phyloP scores from a whole-genome alignment of 495 filamentous ascomycete genomes.

The Penicillium steckii region DNA sequence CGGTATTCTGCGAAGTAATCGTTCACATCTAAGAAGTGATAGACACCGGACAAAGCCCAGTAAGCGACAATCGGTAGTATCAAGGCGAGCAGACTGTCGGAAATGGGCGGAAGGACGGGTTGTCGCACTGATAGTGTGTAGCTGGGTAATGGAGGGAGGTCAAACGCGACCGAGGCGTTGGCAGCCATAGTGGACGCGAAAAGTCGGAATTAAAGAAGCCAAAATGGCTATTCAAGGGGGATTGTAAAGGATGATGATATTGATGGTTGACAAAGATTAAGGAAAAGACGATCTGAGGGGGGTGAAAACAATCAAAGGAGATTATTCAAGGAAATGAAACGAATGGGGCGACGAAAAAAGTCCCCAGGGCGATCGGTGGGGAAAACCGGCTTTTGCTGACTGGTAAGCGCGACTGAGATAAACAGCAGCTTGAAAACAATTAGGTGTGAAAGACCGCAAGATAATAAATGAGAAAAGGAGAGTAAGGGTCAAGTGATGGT shows the following conservation, averaged over 20 bases:
- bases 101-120: slow-evolving; percentile 71
- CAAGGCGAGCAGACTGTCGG: slow-evolving; percentile 74
- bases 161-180: slow-evolving; percentile 41
- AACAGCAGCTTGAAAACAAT: not conserved
- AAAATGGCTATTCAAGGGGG: not conserved
- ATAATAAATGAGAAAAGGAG: not conserved
- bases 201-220: not conserved
- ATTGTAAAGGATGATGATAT: not conserved
- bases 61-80: slow-evolving; percentile 80
- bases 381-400: too few relatives aligned
- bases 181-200: slow-evolving; percentile 31
- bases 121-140: slow-evolving; percentile 66
- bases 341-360: too few relatives aligned
- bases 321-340: not conserved
- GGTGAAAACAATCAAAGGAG: not conserved
- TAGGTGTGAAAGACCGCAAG: too few relatives aligned
- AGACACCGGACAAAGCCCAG: slow-evolving; percentile 83
- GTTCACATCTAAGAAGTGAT: slow-evolving; percentile 78
- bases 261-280: too few relatives aligned
- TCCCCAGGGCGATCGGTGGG: too few relatives aligned
- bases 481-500: not conserved
- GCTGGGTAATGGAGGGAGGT: slow-evolving; percentile 74
- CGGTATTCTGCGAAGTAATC: slow-evolving; percentile 85
- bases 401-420: not conserved
- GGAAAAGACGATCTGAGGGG: not conserved